phyloP scores from a whole-genome alignment of 116 monocot genomes.

The Dioscorea cayenensis region DNA sequence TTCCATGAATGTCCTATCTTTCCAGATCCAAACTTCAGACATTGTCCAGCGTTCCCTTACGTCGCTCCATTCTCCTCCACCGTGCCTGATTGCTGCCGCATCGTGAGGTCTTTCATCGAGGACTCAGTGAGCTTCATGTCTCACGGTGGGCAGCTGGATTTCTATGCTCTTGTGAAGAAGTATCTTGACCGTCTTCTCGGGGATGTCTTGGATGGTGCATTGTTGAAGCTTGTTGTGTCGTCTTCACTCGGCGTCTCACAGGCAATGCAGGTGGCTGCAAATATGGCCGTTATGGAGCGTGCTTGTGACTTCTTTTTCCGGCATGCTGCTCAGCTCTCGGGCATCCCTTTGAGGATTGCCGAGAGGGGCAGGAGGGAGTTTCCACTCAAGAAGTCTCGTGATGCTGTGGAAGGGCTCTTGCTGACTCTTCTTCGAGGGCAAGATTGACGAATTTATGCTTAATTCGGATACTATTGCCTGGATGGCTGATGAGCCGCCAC shows the following conservation, averaged over 20 bases:
- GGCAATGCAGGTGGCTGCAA: constrained; percentile 96
- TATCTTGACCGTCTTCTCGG: constrained; percentile 72
- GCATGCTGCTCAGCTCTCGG: constrained; percentile 83
- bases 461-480: constrained; percentile 45
- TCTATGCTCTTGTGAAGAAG: constrained; percentile 73
- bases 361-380: constrained; percentile 66
- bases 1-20: constrained; percentile 92
- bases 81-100: constrained; percentile 88
- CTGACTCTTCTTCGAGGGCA: constrained; percentile 45
- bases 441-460: constrained; percentile 85
- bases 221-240: constrained; percentile 49
- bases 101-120: constrained; percentile 84
- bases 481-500: constrained; percentile 71
- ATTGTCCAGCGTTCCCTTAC: constrained; percentile 84
- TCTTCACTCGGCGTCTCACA: constrained; percentile 66
- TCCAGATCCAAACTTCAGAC: constrained; percentile 86
- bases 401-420: constrained; percentile 64
- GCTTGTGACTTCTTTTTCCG: constrained; percentile 91
- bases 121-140: constrained; percentile 97
- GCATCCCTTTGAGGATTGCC: constrained; percentile 65
- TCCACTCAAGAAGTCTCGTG: constrained; percentile 62
- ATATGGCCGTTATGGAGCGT: constrained; percentile 86
- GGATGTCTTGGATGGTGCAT: constrained; percentile 71
- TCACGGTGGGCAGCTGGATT: constrained; percentile 80
- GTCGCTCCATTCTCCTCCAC: constrained; percentile 88